Evolutionary conservation across 1,139 yeast species (phyloP).

Genomic region (Pichia sp.): DNA sequence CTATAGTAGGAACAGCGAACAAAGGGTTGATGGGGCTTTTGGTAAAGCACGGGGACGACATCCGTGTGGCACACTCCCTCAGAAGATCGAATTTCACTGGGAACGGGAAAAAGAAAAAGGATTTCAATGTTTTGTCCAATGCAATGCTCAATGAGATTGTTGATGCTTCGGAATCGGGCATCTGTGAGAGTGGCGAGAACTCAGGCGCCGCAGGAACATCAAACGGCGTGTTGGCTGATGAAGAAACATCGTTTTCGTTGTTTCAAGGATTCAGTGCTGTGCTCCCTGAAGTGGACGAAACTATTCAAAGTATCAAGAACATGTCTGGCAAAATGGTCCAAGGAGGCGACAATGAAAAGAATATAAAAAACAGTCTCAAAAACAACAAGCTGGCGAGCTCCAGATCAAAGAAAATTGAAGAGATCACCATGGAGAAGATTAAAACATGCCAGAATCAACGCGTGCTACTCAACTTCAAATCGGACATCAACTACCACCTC

Average conservation of each 20-base stretch:
- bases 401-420: conserved; percentile 19
- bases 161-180: conserved; percentile 13
- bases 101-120: conserved; percentile 23
- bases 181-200: conserved; percentile 6
- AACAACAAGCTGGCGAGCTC: not conserved
- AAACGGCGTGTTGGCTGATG: not conserved
- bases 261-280: conserved; percentile 67
- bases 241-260: conserved; percentile 39
- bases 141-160: conserved; percentile 53
- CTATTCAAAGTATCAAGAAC: conserved; percentile 22
- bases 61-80: conserved; percentile 17
- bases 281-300: conserved; percentile 44
- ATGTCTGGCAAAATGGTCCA: conserved; percentile 12
- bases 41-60: conserved; percentile 22
- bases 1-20: not conserved
- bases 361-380: not conserved
- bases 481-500: conserved; percentile 42
- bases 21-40: conserved; percentile 19
- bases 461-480: conserved; percentile 37
- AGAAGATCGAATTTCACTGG: conserved; percentile 15
- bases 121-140: conserved; percentile 46
- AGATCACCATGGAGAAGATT: conserved; percentile 38
- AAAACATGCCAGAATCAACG: conserved; percentile 38
- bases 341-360: not conserved
- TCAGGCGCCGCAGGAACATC: not conserved